Conservation (phyloP, 768 basidiomycete species). For the Rickenella mellea region DNA sequence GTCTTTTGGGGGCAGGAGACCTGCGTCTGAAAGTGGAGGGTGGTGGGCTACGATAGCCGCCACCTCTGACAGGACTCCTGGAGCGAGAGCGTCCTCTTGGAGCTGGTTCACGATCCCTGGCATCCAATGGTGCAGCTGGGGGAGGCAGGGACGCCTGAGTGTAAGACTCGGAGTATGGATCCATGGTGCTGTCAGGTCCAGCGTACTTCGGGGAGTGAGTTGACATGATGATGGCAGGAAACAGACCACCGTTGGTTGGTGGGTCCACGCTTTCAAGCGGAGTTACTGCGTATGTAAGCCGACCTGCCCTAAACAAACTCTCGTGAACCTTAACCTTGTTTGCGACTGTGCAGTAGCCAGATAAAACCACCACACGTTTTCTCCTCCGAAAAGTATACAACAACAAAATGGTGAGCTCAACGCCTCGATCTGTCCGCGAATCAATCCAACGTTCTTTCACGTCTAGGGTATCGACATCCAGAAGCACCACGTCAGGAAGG, state of each 20-base stretch:
- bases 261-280: not conserved
- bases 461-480: conserved; percentile 89
- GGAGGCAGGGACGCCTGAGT: conserved; percentile 50
- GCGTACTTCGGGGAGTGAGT: conserved; percentile 47
- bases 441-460: conserved; percentile 1
- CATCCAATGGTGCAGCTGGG: conserved; percentile 24
- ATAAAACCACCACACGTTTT: conserved; percentile 25
- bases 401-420: conserved; percentile 75
- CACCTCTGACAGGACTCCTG: conserved; percentile 49
- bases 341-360: conserved; percentile 60
- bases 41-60: conserved; percentile 47
- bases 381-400: conserved; percentile 38
- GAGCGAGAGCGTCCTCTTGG: conserved; percentile 53
- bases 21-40: conserved; percentile 28
- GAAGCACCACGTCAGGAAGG: conserved; percentile 98
- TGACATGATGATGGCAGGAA: conserved; percentile 66
- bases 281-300: conserved; percentile 1
- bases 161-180: conserved; percentile 80
- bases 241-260: conserved; percentile 16
- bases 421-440: conserved; percentile 23
- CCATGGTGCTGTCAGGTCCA: conserved; percentile 49
- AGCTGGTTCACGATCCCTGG: conserved; percentile 46
- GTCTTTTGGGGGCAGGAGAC: conserved; percentile 44
- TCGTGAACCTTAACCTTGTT: conserved; percentile 23
- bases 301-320: not conserved